A percentile compares a stretch with the other conserved stretches of the same genome.
phyloP scores from a whole-genome alignment of 495 filamentous ascomycete genomes.

The Aspergillus bertholletiae region DNA sequence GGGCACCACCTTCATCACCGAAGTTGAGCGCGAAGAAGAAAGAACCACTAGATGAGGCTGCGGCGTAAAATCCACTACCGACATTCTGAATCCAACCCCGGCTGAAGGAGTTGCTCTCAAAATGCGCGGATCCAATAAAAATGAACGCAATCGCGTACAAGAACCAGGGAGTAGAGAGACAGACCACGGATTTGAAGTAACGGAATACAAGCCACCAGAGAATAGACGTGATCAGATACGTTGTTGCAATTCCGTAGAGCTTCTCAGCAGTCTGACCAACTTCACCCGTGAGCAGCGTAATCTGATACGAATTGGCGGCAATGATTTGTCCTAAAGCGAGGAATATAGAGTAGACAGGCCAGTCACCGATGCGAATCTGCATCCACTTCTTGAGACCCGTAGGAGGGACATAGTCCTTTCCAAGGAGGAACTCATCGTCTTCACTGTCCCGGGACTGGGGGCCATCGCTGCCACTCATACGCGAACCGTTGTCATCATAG shows the following conservation, averaged over 20 bases:
- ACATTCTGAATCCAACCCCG: slow-evolving; percentile 50
- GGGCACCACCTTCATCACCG: slow-evolving; percentile 46
- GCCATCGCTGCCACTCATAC: slow-evolving; percentile 25
- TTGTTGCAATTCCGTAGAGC: slow-evolving; percentile 63
- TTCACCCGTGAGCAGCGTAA: slow-evolving; percentile 63
- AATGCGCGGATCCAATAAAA: slow-evolving; percentile 63
- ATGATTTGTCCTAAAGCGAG: slow-evolving; percentile 64
- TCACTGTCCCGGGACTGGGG: slow-evolving; percentile 13
- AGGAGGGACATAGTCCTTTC: slow-evolving; percentile 61
- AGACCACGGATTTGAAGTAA: slow-evolving; percentile 55
- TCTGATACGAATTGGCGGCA: slow-evolving; percentile 68
- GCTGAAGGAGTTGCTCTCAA: slow-evolving; percentile 34
- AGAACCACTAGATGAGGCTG: slow-evolving; percentile 44
- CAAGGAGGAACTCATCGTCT: slow-evolving; percentile 57
- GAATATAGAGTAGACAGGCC: slow-evolving; percentile 69
- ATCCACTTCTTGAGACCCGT: slow-evolving; percentile 56
- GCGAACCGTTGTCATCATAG: slow-evolving; percentile 30
- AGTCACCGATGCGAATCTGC: slow-evolving; percentile 51
- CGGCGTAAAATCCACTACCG: slow-evolving; percentile 42
- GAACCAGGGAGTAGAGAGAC: slow-evolving; percentile 57
- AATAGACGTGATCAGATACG: slow-evolving; percentile 58
- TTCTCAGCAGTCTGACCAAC: slow-evolving; percentile 59
- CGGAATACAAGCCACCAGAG: slow-evolving; percentile 66
- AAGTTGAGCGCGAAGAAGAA: slow-evolving; percentile 51
- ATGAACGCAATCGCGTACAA: slow-evolving; percentile 65